Percentiles rank a stretch among this genome's conserved stretches.
phyloP scores from a whole-genome alignment of 164 flowering plant genomes.

The Magnolia sinica region DNA sequence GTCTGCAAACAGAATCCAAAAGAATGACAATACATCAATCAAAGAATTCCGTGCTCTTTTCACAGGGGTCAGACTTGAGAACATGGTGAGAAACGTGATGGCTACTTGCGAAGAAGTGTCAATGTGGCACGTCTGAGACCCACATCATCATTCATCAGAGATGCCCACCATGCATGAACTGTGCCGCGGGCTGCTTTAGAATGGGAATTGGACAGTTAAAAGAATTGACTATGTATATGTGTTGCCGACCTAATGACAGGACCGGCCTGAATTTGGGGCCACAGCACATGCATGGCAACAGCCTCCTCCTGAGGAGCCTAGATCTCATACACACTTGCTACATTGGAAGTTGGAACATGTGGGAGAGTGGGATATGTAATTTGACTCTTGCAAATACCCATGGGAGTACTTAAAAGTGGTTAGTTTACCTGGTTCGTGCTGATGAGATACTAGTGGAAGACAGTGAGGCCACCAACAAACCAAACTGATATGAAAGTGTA shows the following conservation, averaged over 20 bases:
- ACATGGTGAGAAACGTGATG: too few relatives aligned
- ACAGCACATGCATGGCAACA: background rate
- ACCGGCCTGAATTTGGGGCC: background rate
- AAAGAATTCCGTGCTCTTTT: background rate
- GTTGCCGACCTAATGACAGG: background rate
- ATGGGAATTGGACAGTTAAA: too few relatives aligned
- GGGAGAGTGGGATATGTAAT: background rate
- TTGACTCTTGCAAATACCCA: background rate
- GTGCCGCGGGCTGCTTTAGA: too few relatives aligned
- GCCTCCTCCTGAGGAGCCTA: too few relatives aligned
- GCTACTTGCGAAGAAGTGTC: too few relatives aligned
- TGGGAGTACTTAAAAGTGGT: background rate
- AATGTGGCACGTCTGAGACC: too few relatives aligned
- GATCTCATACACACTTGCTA: too few relatives aligned
- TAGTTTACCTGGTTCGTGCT: conserved; percentile 72
- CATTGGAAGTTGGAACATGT: too few relatives aligned
- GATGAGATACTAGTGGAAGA: conserved; percentile 83
- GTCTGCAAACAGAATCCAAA: conserved; percentile 40
- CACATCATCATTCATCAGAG: too few relatives aligned
- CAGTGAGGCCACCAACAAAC: conserved; percentile 94
- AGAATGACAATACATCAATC: too few relatives aligned
- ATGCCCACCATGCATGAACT: too few relatives aligned
- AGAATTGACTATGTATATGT: too few relatives aligned
- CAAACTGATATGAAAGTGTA: conserved; percentile 84
- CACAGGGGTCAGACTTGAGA: background rate